These are phyloP conservation scores for Tetrahymena elliotti DNA, from an alignment of 73 alveolate species.

Conservation along the genomic window DNA sequence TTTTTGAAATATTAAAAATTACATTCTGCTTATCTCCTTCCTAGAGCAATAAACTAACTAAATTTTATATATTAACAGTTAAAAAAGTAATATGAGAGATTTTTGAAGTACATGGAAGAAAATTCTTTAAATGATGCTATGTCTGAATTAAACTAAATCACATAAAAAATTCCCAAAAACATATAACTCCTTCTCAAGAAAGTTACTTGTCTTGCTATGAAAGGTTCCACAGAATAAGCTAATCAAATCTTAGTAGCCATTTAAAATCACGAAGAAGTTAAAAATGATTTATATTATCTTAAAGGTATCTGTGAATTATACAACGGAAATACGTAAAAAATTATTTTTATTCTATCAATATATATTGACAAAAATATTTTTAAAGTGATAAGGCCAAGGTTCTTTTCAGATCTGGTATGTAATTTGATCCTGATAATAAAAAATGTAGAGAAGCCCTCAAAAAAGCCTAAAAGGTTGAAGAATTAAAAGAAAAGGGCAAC, in stretches of 20 bases:
- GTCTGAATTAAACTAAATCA: neutral
- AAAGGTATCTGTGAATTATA: slow-evolving; percentile 26
- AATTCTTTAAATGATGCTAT: neutral
- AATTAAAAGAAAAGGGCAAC: slow-evolving; percentile 74
- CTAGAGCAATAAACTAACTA: neutral
- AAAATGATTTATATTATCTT: slow-evolving; percentile 4
- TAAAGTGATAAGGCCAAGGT: slow-evolving; percentile 61
- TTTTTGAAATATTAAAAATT: neutral
- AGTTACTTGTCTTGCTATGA: neutral
- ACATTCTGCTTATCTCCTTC: slow-evolving; percentile 4
- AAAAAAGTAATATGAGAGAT: neutral
- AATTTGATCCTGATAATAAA: slow-evolving; percentile 64
- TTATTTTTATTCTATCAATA: neutral
- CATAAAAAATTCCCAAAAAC: neutral
- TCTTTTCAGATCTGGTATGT: slow-evolving; percentile 55
- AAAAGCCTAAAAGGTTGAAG: slow-evolving; percentile 53
- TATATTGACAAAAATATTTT: neutral
- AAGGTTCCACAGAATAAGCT: slow-evolving; percentile 6
- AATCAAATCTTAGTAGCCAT: neutral
- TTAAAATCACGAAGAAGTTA: neutral
- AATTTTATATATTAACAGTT: neutral
- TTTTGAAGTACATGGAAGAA: neutral
- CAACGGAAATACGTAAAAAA: slow-evolving; percentile 1
- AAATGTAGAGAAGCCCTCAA: slow-evolving; percentile 45
- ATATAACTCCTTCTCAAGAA: neutral